Evolutionary conservation across 148 eudicot species (phyloP).

Genomic region (Selenicereus undatus): DNA sequence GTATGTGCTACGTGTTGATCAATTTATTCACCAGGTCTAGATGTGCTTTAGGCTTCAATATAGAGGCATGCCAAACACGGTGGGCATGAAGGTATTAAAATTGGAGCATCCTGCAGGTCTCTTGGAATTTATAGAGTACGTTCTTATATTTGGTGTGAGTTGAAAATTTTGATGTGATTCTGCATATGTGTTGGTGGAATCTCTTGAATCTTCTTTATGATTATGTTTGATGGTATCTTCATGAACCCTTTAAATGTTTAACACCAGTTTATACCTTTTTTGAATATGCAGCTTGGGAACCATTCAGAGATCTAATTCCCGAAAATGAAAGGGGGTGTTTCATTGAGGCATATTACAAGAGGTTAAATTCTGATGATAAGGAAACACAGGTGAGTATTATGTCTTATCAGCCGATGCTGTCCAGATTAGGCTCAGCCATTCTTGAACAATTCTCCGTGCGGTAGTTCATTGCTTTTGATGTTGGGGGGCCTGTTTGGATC

Average conservation of each 20-base stretch:
- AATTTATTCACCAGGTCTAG: no score
- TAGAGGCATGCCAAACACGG: no score
- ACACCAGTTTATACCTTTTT: slow-evolving; percentile 15
- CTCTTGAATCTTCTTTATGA: not conserved
- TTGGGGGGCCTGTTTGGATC: not conserved
- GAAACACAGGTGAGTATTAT: slow-evolving; percentile 66
- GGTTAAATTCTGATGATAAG: slow-evolving; percentile 71
- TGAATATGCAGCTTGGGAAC: slow-evolving; percentile 75
- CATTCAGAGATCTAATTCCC: slow-evolving; percentile 92
- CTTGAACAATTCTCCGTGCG: not conserved
- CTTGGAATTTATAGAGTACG: no score
- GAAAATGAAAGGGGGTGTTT: slow-evolving; percentile 85
- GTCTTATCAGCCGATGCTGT: not conserved
- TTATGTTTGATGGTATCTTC: not conserved
- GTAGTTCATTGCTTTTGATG: not conserved
- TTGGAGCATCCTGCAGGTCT: no score
- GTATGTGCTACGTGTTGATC: no score
- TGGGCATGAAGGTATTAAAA: no score
- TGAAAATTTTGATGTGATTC: no score
- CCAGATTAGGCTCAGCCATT: no score
- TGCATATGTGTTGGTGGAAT: no score
- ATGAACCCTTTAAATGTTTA: not conserved
- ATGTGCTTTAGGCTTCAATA: no score
- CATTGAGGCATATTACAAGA: slow-evolving; percentile 77
- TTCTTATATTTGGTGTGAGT: no score